Evolutionary conservation across 2,329 filamentous ascomycete species (phyloP).

Genomic region (Neocatenulostroma microsporum): DNA sequence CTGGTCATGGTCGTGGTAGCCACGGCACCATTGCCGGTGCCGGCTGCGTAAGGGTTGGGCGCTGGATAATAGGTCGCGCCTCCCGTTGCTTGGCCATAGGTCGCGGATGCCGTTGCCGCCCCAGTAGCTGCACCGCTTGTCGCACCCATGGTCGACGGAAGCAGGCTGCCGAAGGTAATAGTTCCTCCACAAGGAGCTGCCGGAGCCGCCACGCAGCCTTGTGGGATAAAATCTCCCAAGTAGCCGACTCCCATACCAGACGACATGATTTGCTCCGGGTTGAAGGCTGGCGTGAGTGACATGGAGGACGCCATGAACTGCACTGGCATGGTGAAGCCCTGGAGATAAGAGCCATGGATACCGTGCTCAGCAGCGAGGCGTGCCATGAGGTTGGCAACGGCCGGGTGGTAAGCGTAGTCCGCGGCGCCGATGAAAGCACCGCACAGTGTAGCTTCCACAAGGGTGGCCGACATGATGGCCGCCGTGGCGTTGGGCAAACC

Average conservation of each 20-base stretch:
- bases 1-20: too few species aligned
- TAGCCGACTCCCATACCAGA: slow-evolving; percentile 4
- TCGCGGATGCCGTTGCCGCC: too few species aligned
- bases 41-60: too few species aligned
- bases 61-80: too few species aligned
- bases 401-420: slow-evolving; percentile 28
- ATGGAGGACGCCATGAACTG: slow-evolving; percentile 1
- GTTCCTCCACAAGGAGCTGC: slow-evolving; percentile 1
- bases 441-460: slow-evolving; percentile 7
- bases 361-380: slow-evolving; percentile 5
- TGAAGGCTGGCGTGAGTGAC: slow-evolving; percentile 7
- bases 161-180: slow-evolving; percentile 2
- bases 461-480: too few species aligned
- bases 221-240: slow-evolving; percentile 4
- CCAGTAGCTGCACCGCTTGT: too few species aligned
- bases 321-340: neutral
- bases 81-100: neutral
- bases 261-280: slow-evolving; percentile 2
- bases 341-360: slow-evolving; percentile 4
- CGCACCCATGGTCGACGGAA: too few species aligned
- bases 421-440: slow-evolving; percentile 33
- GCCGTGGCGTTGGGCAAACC: slow-evolving; percentile 26
- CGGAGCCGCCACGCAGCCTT: slow-evolving; percentile 1
- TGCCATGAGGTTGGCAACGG: slow-evolving; percentile 3
- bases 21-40: neutral